Percentiles rank a stretch among this genome's conserved stretches.
Evolutionary conservation across 2,329 filamentous ascomycete genomes (phyloP).

Genomic region (Sclerotiophoma versabilis): DNA sequence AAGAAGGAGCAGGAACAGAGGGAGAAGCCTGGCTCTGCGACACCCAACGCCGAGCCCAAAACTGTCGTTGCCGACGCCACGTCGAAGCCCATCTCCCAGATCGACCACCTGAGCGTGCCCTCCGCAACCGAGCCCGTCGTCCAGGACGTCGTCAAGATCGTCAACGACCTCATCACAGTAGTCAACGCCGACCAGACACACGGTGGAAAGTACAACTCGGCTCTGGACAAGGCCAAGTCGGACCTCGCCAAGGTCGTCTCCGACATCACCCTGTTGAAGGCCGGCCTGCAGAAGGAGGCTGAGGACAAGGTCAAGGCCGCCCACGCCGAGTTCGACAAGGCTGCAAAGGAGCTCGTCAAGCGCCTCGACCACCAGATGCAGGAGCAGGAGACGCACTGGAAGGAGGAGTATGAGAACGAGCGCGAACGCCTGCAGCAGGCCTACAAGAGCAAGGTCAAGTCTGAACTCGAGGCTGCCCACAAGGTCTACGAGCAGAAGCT

Average conservation of each 20-base stretch:
- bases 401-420: constrained; percentile 87
- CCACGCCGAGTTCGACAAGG: constrained; percentile 82
- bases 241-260: constrained; percentile 79
- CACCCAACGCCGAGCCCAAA: constrained; percentile 24
- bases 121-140: constrained; percentile 85
- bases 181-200: constrained; percentile 83
- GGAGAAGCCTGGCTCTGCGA: constrained; percentile 36
- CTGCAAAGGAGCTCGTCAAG: constrained; percentile 84
- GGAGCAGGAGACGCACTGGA: constrained; percentile 81
- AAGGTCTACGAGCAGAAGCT: constrained; percentile 83
- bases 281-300: constrained; percentile 71
- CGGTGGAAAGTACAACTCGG: constrained; percentile 76
- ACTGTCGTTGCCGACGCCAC: constrained; percentile 19
- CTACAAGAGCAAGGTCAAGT: constrained; percentile 81
- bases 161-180: constrained; percentile 94
- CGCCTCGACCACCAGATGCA: constrained; percentile 86
- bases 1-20: constrained; percentile 38
- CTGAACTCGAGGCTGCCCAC: constrained; percentile 79
- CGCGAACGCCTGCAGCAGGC: constrained; percentile 77
- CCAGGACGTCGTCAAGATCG: constrained; percentile 90
- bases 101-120: constrained; percentile 78
- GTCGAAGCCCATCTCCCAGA: constrained; percentile 58
- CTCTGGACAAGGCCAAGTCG: constrained; percentile 84
- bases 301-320: constrained; percentile 75
- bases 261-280: constrained; percentile 78